Evolutionary conservation across 1,139 yeast species (phyloP).

Genomic region (Pichia sp.): DNA sequence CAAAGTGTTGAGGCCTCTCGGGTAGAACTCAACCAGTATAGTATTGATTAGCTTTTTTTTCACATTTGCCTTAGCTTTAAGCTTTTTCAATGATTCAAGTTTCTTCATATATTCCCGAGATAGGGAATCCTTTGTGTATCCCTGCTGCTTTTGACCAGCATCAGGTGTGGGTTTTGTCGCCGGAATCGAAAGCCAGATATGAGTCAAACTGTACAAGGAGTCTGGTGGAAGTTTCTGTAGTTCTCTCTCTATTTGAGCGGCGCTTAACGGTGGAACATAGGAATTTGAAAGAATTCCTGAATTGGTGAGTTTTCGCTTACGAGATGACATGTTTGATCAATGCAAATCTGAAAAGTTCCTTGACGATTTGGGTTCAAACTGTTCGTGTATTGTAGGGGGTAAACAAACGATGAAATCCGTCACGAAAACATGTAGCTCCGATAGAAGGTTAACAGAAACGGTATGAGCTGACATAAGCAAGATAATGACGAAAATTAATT

Average conservation of each 20-base stretch:
- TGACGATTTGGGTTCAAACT: too few species aligned
- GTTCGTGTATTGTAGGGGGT: not conserved
- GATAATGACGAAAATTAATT: not conserved
- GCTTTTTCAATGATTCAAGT: slow-evolving; percentile 20
- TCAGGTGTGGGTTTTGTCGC: slow-evolving; percentile 29
- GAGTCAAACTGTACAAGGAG: slow-evolving; percentile 31
- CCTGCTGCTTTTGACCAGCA: slow-evolving; percentile 19
- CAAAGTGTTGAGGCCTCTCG: slow-evolving; percentile 57
- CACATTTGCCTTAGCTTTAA: slow-evolving; percentile 22
- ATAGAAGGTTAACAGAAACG: not conserved
- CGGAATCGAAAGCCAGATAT: slow-evolving; percentile 31
- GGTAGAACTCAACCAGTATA: slow-evolving; percentile 55
- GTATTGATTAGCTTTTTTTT: slow-evolving; percentile 49
- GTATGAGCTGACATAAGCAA: slow-evolving; percentile 7
- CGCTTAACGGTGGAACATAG: slow-evolving; percentile 30
- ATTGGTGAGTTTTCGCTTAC: slow-evolving; percentile 15
- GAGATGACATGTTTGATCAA: slow-evolving; percentile 1
- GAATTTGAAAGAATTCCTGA: slow-evolving; percentile 33
- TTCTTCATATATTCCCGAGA: slow-evolving; percentile 16
- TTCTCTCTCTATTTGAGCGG: slow-evolving; percentile 25
- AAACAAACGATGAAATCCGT: not conserved
- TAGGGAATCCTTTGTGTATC: slow-evolving; percentile 21
- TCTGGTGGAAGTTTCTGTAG: slow-evolving; percentile 27
- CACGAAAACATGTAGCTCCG: not conserved
- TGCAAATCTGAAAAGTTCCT: too few species aligned